Evolutionary conservation across 768 basidiomycete species (phyloP), one percentile per base, ranked within the genome.

Genomic region (Termitomyces bulborhizus): DNA sequence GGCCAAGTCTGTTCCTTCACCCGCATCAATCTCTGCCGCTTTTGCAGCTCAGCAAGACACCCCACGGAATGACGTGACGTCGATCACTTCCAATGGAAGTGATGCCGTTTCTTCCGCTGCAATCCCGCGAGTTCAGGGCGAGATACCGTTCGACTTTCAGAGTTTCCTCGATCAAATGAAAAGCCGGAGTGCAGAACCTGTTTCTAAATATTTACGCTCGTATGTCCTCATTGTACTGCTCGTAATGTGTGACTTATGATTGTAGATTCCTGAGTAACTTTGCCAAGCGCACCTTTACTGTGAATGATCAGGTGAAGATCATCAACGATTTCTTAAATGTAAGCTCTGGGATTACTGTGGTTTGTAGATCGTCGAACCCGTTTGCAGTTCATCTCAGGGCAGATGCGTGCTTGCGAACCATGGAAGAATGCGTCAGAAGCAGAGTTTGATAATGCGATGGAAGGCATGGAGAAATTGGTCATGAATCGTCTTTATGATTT

Each of bases 401-500:
- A 89, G 66, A 99, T 99, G 97, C 76, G 86, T 21, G 83, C 84
- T 56, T 78, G 79, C 29, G 93, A 94, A 21, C 73, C 88, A 0
- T 98, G 94, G 95, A 83, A 82, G 65, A 83, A 84, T 56, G 81
- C 81, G 1, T 77, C 85, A 2, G 86, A 92, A 21, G 72, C 75
- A 6, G 94, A 98, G 68, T 98, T 99, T 60, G 97, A 98, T 52
- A 95, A 96, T 63, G 93, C 94, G 0, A 82, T 93, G 76, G 97
- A 99, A 71, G 95, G 94, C 50, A 98, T 98, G 93, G 97, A 99
- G 77, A 99, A 99, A 70, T 81, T 99, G 6, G 97, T 99, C 61
- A 98, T 99, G 97, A 99, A 98, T 63, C 78, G 93, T 50, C 73
- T 98, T 51, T 98, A 97, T 69, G 92, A 94, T 63, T 93, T 90